Percentiles rank a stretch among this genome's conserved stretches.
Conservation (phyloP, 176 grass and related monocot genomes). For the Oryza australiensis region DNA sequence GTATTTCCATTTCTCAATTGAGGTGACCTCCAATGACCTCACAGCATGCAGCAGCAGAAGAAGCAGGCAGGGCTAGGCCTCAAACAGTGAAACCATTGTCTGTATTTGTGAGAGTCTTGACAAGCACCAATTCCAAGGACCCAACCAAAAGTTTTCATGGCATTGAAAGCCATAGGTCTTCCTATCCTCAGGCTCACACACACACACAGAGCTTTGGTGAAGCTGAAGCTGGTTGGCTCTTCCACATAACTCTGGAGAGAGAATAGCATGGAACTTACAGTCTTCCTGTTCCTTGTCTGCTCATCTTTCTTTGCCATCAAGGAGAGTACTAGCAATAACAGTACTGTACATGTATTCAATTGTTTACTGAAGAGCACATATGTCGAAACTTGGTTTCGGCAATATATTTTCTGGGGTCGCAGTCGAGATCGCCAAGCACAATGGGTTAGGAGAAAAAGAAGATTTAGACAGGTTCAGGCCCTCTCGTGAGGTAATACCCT, state of each 20-base stretch:
- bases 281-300: slow-evolving; percentile 15
- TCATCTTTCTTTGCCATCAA: slow-evolving; percentile 8
- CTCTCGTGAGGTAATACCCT: too few species aligned
- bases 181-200: slow-evolving; percentile 34
- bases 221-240: background rate
- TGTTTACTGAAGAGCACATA: background rate
- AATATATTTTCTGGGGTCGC: too few species aligned
- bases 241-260: background rate
- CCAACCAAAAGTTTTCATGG: slow-evolving; percentile 36
- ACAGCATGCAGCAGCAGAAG: slow-evolving; percentile 24
- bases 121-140: slow-evolving; percentile 38
- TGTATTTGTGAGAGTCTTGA: slow-evolving; percentile 28
- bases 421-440: too few species aligned
- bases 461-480: too few species aligned
- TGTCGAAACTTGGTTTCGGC: too few species aligned
- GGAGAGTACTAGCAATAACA: too few species aligned
- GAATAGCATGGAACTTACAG: background rate
- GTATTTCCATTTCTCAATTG: slow-evolving; percentile 24
- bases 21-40: slow-evolving; percentile 49
- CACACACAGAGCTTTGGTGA: background rate
- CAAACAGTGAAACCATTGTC: slow-evolving; percentile 27
- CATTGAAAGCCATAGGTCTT: slow-evolving; percentile 52
- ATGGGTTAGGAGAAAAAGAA: too few species aligned
- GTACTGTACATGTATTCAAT: background rate
- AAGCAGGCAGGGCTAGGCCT: background rate